Base-by-base conservation (phyloP, 306 rosid species). In the Castanopsis chinensis region DNA sequence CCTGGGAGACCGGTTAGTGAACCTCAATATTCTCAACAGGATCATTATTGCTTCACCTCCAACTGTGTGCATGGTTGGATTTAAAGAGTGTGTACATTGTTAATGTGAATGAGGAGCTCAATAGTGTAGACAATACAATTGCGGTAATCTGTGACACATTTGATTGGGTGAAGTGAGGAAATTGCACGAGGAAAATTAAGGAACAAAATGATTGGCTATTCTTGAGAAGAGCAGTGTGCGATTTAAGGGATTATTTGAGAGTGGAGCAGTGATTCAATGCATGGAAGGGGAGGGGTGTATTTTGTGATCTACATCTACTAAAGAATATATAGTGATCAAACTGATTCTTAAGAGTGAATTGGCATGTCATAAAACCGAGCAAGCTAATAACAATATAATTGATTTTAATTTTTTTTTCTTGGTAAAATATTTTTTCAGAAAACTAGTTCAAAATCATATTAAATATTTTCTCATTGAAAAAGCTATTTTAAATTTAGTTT, bases 1-100 rank as follows among this genome's bases (percentile, higher is more conserved):
- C 92, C 94, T 1, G 90, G 94, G 41, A 81, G 92, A 79, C 71
- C 65, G 84, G 92, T 90, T 3, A 80, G 86, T 75, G 55, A 81
- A 57, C 60, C n/a, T 30, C n/a, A 0, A 19, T 4, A 19, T 67
- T 33, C 3, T 19, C 72, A 33, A 18, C 14, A 23, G 6, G 30
- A 4, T 14, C 59, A n/a, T 53, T 68, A 14, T 23, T 41, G 12
- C 45, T 41, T 41, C 45, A 41, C 45, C 2, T 41, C 45, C 45
- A 41, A 41, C 45, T 0, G 11, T 41, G 45, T 41, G 8, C 45
- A 41, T 0, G 27, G 11, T 56, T 43, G 57, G 32, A 28, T 23
- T 25, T 15, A 37, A 15, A 63, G 33, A 9, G 13, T 52, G 30
- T 14, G 15, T 19, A 12, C 18, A n/a, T 18, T 60, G 67, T 21